These are phyloP conservation scores for Stemphylium lycopersici DNA, from an alignment of 2,329 filamentous ascomycete species.

Conservation along the genomic window DNA sequence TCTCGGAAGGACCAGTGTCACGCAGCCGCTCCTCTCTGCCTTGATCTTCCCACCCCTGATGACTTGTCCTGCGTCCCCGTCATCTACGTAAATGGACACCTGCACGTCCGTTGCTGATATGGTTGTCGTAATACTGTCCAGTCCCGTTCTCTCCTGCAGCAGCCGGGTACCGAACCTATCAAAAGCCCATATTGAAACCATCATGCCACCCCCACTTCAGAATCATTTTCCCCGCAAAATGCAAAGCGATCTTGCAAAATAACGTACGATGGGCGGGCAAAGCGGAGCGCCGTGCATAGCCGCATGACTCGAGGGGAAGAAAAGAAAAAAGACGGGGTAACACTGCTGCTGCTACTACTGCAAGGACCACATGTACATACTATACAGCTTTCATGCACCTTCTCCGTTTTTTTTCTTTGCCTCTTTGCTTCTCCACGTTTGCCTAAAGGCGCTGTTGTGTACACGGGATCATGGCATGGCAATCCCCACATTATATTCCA, in stretches of 20 bases:
- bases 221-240: conserved; percentile 14
- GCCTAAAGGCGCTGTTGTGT: background rate
- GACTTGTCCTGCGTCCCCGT: background rate
- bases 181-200: background rate
- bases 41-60: background rate
- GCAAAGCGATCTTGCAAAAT: conserved; percentile 5
- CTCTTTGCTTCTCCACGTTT: conserved; percentile 2
- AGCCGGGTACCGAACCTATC: conserved; percentile 9
- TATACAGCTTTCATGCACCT: background rate
- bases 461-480: background rate
- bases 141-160: conserved; percentile 1
- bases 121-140: conserved; percentile 1
- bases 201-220: background rate
- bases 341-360: background rate
- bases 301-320: background rate
- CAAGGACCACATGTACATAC: background rate
- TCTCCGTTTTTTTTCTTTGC: background rate
- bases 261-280: background rate
- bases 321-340: background rate
- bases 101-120: conserved; percentile 1
- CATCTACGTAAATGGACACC: background rate
- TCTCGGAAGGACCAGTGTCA: conserved; percentile 2
- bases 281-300: background rate
- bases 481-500: background rate
- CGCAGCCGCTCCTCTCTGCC: background rate